Evolutionary conservation across 1,139 yeast species (phyloP), one percentile per base, ranked within the genome.

Genomic region (Hemisphaericaspora xylanilytica): DNA sequence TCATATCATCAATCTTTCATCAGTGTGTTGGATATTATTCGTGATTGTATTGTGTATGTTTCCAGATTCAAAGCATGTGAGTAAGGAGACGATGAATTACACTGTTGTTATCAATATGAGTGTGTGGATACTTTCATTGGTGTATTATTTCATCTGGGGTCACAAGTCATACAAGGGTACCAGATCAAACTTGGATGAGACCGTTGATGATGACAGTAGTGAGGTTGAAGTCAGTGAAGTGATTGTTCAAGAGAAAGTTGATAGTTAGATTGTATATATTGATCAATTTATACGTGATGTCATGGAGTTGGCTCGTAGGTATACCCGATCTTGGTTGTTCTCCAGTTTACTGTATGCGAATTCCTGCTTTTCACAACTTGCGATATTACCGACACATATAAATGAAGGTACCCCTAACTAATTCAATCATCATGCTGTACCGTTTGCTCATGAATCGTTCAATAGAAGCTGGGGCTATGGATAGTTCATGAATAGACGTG

Each of bases 41-140:
- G 63, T 61, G 12, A 59, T 73, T 30, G 49, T 64, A 15, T 51
- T 71, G 59, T 50, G 52, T 20, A 69, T 70, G 75, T 64, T 65
- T 50, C 70, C 70, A 3, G 62, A 61, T 41, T 45, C 41, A 17
- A 57, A 47, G 33, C 16, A 31, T 3, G 68, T 64, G 7, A 53
- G 52, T 36, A 51, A 53, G 35, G 54, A 56, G 11, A 52, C 61
- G 18, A 65, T 65, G 70, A 65, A 65, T 46, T 65, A 65, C 42
- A 63, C 70, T 11, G 46, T 51, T 36, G 70, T 53, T 9, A 62
- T 65, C 32, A 63, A 59, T 41, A 63, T 51, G 45, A 71, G 61
- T 39, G 63, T 59, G 21, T 70, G 65, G 65, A 45, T 50, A 10
- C 39, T 63, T 26, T 48, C 67, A 4, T 30, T 56, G 21, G 28